Percentiles rank a stretch among this genome's conserved stretches.
phyloP scores from a whole-genome alignment of 495 filamentous ascomycete species.

The Darksidea phi region DNA sequence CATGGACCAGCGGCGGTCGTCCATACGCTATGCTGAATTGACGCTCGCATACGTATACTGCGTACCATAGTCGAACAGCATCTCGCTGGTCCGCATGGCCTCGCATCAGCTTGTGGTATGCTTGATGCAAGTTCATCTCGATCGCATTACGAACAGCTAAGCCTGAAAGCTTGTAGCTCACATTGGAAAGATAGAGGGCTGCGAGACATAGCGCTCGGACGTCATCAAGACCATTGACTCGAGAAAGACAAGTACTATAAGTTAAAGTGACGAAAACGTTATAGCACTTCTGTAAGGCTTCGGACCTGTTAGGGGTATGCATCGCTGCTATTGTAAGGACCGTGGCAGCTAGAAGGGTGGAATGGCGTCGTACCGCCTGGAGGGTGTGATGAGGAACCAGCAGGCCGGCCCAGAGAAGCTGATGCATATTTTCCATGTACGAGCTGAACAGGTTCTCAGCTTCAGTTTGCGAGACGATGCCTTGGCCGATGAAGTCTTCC shows the following conservation, averaged over 20 bases:
- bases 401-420: conserved; percentile 14
- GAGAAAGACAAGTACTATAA: conserved; percentile 3
- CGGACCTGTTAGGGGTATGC: conserved; percentile 2
- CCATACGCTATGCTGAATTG: conserved; percentile 16
- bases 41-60: conserved; percentile 10
- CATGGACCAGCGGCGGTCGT: conserved; percentile 5
- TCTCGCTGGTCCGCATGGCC: conserved; percentile 5
- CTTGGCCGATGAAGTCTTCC: conserved; percentile 12
- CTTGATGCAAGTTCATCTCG: conserved; percentile 4
- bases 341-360: conserved; percentile 7
- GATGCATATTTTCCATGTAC: conserved; percentile 7
- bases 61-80: conserved; percentile 13
- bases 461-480: conserved; percentile 1
- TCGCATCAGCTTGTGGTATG: conserved; percentile 9
- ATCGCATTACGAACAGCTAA: conserved; percentile 5
- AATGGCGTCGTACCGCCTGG: conserved; percentile 2
- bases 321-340: conserved; percentile 6
- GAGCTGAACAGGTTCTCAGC: conserved; percentile 9
- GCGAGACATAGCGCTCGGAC: conserved; percentile 1
- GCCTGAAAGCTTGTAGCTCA: conserved; percentile 9
- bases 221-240: conserved; percentile 4
- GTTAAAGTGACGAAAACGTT: conserved; percentile 9
- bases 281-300: conserved; percentile 11
- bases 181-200: conserved; percentile 7
- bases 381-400: conserved; percentile 3